Base-by-base conservation (phyloP, 2,329 filamentous ascomycete genomes). In the Trichoderma sp. region DNA sequence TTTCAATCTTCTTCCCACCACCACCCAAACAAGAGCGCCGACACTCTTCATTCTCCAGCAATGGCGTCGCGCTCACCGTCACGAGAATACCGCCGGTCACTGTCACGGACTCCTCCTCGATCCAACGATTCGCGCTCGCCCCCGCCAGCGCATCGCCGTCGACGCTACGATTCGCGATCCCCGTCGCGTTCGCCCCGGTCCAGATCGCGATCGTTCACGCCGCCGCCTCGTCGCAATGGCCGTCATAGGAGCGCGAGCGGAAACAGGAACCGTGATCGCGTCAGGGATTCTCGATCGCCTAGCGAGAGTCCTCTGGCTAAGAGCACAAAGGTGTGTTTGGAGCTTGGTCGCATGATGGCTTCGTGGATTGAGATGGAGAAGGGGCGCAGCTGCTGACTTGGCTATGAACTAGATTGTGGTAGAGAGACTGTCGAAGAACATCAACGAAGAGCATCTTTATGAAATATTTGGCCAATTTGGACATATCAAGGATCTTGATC, bases 381-480 rank as follows among this genome's bases (percentile, higher is more conserved):
- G 34, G 34, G 46, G 26, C 46, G 18, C 11, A 52, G 21, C n/a
- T 21, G 24, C 34, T 61, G 18, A 54, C 32, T 8, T 24, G 6
- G 21, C n/a, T 39, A n/a, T 11, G 14, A 43, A 32, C 13, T 75
- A 97, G 92, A 94, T 99, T 77, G 93, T 99, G 21, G 91, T 99
- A 58, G 96, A 99, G 80, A 94, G 96, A 71, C 85, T 99, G 76
- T 97, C 95, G 4, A 97, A 96, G 79, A 98, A 97, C 76, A 91
- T 99, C 74, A 96, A 92, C 69, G 92, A 95, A 78, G 87, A 87
- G 21, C 96, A 99, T 76, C 83, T 99, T 7, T 87, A 89, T 73
- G 96, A 99, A 78, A 97, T 99, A 70, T 99, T 99, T 77, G 91
- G 92, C 59, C 86, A 88, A 46, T 99, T 96, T 77, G 96, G 96